Evolutionary conservation across 1,284 basidiomycete genomes (phyloP), one percentile per base, ranked within the genome.

Genomic region (Leccinum pseudoinsigne): DNA sequence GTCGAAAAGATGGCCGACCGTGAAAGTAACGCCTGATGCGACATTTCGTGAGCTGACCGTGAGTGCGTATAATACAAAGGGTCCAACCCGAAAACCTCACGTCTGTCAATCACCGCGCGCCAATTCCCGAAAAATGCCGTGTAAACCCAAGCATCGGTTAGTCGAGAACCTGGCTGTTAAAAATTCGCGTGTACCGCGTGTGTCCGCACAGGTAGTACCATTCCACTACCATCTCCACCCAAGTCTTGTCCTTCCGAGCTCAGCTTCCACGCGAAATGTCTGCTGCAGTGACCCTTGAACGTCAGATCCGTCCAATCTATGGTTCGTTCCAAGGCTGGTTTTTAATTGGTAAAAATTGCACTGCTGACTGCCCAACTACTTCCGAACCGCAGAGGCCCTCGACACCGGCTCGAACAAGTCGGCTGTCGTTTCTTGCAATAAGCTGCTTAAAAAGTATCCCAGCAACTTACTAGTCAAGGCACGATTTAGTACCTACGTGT

Each of bases 381-480:
- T 55, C 47, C 10, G 31, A 34, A 60, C 59, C 65, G 5, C 68
- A 94, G 93, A 94, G 82, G 87, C 92, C 50, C 80, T 95, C 66
- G 93, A 94, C 78, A 89, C 86, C 51, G 86, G 86, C 58, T 92
- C 91, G n/a, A 89, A 88, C 79, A 94, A 94, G 79, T 87, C 89
- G 38, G 92, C 92, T 21, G 83, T 94, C 59, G 84, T 91, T 54
- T 81, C 86, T n/a, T 92, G 90, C 78, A 93, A 92, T 75, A 93
- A 94, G 75, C 74, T 93, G 28, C 82, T 94, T 67, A 94, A 93
- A 76, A 92, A 91, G 76, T 83, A 90, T 66, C 89, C 90, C 18
- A 85, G 83, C 70, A 88, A 86, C 73, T 80, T 84, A 56, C 78
- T 92, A n/a, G 77, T 90, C 69, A 92, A 92, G 81, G 93, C 88